A percentile compares a stretch with the other conserved stretches of the same genome.
Evolutionary conservation across 257 asterid species (phyloP).

Genomic region (Dorcoceras hygrometricum): DNA sequence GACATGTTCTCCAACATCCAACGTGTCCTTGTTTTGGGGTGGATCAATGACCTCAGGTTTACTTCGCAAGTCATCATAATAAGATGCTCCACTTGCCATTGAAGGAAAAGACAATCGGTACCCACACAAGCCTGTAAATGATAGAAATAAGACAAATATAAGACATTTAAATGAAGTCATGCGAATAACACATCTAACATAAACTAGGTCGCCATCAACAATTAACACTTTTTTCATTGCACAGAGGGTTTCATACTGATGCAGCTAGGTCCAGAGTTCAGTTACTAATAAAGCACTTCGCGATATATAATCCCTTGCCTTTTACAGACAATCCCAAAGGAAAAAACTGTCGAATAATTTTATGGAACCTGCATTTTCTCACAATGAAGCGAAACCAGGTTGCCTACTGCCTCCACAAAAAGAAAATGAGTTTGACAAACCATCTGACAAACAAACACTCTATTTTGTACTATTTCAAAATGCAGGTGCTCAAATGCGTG

Average conservation of each 20-base stretch:
- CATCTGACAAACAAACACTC: not conserved
- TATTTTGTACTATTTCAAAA: not conserved
- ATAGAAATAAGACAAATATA: not conserved
- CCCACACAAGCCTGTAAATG: constrained; percentile 6
- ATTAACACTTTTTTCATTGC: not conserved
- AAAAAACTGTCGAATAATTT: not conserved
- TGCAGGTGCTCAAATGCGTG: not conserved
- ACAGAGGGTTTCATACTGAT: not conserved
- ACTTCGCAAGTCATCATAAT: constrained; percentile 34
- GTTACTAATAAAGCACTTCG: not conserved
- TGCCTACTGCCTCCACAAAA: not conserved
- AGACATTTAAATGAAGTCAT: not conserved
- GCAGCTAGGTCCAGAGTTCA: not conserved
- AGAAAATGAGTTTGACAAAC: not conserved
- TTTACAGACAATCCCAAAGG: not conserved
- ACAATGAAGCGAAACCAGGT: not conserved
- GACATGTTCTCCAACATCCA: constrained; percentile 31
- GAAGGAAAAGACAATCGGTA: constrained; percentile 1
- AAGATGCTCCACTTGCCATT: constrained; percentile 35
- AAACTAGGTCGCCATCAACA: not conserved
- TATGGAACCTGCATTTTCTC: not conserved
- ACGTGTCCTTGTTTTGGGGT: constrained; percentile 30
- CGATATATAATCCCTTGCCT: not conserved
- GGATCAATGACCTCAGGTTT: constrained; percentile 42
- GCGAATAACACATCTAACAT: not conserved